Percentiles rank a stretch among this genome's conserved stretches.
Evolutionary conservation across 192 early-diverging fungal genomes (phyloP).

Genomic region (Gamsiella multidivaricata): DNA sequence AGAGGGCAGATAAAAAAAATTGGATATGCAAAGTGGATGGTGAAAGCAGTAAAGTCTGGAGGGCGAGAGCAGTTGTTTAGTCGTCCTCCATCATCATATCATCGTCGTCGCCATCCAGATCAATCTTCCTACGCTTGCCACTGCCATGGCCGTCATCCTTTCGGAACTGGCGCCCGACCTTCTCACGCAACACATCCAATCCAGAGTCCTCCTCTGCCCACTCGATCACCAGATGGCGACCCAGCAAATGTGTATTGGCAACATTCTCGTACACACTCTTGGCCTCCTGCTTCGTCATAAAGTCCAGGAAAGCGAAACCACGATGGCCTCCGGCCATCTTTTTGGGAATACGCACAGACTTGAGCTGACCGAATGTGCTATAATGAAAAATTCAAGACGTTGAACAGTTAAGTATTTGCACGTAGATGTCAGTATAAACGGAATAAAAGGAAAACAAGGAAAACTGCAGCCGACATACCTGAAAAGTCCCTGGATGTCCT

Average conservation of each 20-base stretch:
- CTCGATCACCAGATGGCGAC: conserved; percentile 95
- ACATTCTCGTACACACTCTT: conserved; percentile 88
- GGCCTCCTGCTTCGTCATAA: conserved; percentile 96
- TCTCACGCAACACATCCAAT: conserved; percentile 82
- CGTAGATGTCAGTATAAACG: no score
- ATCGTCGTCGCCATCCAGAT: conserved; percentile 48
- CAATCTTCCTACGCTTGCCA: conserved; percentile 47
- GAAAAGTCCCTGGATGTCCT: conserved; percentile 91
- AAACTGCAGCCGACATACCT: conserved; percentile 61
- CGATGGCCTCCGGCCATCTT: conserved; percentile 95
- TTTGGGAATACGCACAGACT: conserved; percentile 93
- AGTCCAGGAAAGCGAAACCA: conserved; percentile 98
- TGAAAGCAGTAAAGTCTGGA: neutral
- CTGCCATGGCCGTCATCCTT: conserved; percentile 68
- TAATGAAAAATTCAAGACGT: neutral
- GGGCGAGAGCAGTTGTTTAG: neutral
- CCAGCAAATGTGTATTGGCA: conserved; percentile 94
- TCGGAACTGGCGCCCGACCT: conserved; percentile 84
- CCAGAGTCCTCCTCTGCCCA: conserved; percentile 91
- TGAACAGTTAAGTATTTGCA: no score
- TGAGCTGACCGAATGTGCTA: conserved; percentile 93
- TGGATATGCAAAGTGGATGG: neutral
- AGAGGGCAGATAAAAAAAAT: neutral
- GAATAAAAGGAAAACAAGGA: conserved; percentile 2
- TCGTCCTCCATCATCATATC: conserved; percentile 53